Evolutionary conservation across 495 filamentous ascomycete genomes (phyloP).

Genomic region (Articulospora tetracladia): DNA sequence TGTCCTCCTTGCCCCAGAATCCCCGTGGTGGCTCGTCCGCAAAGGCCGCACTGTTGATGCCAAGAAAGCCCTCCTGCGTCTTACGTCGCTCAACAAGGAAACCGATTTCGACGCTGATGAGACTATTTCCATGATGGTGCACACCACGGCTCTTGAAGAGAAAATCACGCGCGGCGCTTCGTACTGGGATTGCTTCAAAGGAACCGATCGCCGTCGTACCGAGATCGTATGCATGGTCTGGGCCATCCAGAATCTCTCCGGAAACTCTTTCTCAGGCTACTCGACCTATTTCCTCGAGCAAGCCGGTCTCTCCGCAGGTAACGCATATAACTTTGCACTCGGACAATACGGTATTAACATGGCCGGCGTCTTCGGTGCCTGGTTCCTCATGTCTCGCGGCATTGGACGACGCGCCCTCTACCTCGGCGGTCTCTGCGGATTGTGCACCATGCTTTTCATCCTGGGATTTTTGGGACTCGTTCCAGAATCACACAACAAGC

Average conservation of each 20-base stretch:
- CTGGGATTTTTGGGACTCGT: slow-evolving; percentile 73
- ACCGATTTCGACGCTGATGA: slow-evolving; percentile 68
- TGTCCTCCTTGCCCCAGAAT: slow-evolving; percentile 69
- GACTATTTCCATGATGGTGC: slow-evolving; percentile 81
- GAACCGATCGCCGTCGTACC: slow-evolving; percentile 68
- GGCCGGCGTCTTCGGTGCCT: slow-evolving; percentile 67
- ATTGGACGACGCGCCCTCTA: slow-evolving; percentile 70
- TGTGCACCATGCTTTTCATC: slow-evolving; percentile 63
- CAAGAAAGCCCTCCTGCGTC: slow-evolving; percentile 60
- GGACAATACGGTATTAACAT: slow-evolving; percentile 76
- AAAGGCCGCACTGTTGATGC: slow-evolving; percentile 65
- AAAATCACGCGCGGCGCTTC: slow-evolving; percentile 66
- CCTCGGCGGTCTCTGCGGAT: slow-evolving; percentile 61
- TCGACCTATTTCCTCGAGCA: slow-evolving; percentile 72
- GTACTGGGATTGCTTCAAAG: slow-evolving; percentile 73
- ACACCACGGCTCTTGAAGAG: slow-evolving; percentile 70
- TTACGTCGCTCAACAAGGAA: slow-evolving; percentile 54
- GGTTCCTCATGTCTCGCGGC: slow-evolving; percentile 67
- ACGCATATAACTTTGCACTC: slow-evolving; percentile 66
- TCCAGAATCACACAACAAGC: slow-evolving; percentile 43
- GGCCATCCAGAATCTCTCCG: slow-evolving; percentile 78
- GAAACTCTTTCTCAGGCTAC: slow-evolving; percentile 78
- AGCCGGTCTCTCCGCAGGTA: slow-evolving; percentile 56
- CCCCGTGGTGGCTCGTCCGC: slow-evolving; percentile 77
- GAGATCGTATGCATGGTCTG: slow-evolving; percentile 78